Evolutionary conservation across 208 protist species (phyloP).

Genomic region (Baffinella frigidus): DNA sequence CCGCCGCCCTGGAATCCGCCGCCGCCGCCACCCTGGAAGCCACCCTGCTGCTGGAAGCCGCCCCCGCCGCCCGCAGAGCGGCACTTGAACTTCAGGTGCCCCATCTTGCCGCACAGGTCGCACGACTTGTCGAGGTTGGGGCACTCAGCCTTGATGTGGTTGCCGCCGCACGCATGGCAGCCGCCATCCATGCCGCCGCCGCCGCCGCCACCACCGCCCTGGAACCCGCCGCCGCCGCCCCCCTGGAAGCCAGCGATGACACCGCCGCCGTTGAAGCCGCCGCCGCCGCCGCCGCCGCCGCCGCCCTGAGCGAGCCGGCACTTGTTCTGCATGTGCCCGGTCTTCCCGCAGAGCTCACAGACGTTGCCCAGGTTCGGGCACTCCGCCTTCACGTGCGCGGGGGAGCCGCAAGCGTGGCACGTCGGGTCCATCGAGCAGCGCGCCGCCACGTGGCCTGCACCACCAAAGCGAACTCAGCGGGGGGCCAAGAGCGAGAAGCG

Average conservation of each 20-base stretch:
- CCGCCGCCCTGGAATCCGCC: neutral
- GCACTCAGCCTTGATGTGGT: constrained; percentile 10
- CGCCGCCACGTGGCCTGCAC: neutral
- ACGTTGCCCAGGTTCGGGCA: constrained; percentile 26
- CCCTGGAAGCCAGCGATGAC: neutral
- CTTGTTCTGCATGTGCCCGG: constrained; percentile 20
- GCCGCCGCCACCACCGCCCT: neutral
- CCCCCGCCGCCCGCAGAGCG: neutral
- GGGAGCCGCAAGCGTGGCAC: constrained; percentile 18
- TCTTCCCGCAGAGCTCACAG: constrained; percentile 35
- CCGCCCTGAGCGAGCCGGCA: neutral
- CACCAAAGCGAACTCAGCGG: neutral
- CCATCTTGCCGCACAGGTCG: constrained; percentile 36
- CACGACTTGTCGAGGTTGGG: constrained; percentile 12
- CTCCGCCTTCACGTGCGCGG: neutral
- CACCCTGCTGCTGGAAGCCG: neutral
- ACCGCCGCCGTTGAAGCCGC: neutral
- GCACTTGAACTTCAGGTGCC: constrained; percentile 41
- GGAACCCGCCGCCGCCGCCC: neutral
- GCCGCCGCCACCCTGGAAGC: neutral
- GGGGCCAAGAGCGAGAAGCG: neutral
- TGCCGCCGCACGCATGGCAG: constrained; percentile 19
- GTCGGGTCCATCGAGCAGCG: neutral
- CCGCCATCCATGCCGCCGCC: neutral
- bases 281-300: neutral